A percentile compares a stretch with the other conserved stretches of the same genome.
These are phyloP conservation scores for Lizanozyma gosingica DNA, from an alignment of 1,139 yeast species.

Conservation along the genomic window DNA sequence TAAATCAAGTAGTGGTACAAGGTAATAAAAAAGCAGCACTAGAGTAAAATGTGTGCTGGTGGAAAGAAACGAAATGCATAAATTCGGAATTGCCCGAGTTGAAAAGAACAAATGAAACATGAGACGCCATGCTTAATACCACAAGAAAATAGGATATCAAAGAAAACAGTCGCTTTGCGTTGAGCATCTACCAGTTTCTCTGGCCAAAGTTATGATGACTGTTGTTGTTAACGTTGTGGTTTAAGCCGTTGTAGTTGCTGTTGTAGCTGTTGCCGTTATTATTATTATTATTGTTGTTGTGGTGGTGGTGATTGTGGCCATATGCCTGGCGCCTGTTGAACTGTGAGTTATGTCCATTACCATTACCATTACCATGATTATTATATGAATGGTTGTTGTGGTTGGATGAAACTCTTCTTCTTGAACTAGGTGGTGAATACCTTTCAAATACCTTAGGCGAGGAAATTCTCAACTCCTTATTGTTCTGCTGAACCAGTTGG, in stretches of 20 bases:
- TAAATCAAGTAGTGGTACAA: too few relatives aligned
- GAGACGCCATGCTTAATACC: too few relatives aligned
- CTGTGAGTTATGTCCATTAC: neutral
- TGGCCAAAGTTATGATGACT: neutral
- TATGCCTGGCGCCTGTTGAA: too few relatives aligned
- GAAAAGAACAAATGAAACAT: too few relatives aligned
- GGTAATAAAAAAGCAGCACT: too few relatives aligned
- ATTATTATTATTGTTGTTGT: neutral
- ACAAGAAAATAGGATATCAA: too few relatives aligned
- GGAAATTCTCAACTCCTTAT: neutral
- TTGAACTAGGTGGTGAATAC: neutral
- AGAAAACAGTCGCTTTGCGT: too few relatives aligned
- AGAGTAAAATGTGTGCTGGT: too few relatives aligned
- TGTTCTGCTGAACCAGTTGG: slow-evolving; percentile 2
- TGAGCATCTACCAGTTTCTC: neutral
- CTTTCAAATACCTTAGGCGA: neutral
- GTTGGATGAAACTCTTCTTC: neutral
- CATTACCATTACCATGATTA: neutral
- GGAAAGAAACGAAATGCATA: too few relatives aligned
- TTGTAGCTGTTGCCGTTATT: neutral
- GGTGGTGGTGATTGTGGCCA: neutral
- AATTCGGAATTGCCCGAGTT: too few relatives aligned
- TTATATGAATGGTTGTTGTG: neutral
- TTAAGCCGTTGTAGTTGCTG: neutral
- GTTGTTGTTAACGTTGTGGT: neutral